Evolutionary conservation across 225 moss, liverwort and hornwort genomes (phyloP), one percentile per base, ranked within the genome.

Genomic region (Polytrichum formosum): DNA sequence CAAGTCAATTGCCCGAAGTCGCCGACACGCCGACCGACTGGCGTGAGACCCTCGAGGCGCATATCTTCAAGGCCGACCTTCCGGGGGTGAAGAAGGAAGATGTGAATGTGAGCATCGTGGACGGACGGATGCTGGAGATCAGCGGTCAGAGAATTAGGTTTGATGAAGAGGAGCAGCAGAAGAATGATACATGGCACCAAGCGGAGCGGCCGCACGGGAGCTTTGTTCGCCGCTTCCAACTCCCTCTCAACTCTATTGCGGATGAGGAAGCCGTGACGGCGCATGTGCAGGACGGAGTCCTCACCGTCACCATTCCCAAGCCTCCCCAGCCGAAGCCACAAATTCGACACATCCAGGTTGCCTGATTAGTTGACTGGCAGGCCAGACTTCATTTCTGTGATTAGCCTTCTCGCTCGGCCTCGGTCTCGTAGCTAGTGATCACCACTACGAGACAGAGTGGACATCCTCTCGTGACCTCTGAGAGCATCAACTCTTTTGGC

Each of bases 271-370:
- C 68, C 68, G 80, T 87, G 27, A 71, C 71, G 53, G 87, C 83
- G 5, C 82, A 80, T 68, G 82, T 86, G 17, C 79, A 86, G 70
- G 70, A 80, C 69, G 86, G 86, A 28, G 80, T 86, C 8, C 80
- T 86, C 20, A 86, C 86, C 0, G 86, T 86, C 20, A 86, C 74
- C 13, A 79, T 85, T 17, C 82, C 82, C 18, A 85, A 82, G 21
- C 46, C 46, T 16, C 46, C 46, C 13, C 46, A 46, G 46, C 46
- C 46, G 16, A 13, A 16, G 46, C 46, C 10, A 3, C 46, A 46
- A 46, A 46, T 46, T 46, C 46, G 16, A 46, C 46, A 46, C 46
- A 46, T 46, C 46, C 46, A 13, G 46, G 46, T 46, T 46, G 13
- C 13, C 2, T 46, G 13, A 46, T 46, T 46, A 46, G 13, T 46